Evolutionary conservation across 2,329 filamentous ascomycete species (phyloP).

Genomic region (Cladosporium austrohemisphaericum): DNA sequence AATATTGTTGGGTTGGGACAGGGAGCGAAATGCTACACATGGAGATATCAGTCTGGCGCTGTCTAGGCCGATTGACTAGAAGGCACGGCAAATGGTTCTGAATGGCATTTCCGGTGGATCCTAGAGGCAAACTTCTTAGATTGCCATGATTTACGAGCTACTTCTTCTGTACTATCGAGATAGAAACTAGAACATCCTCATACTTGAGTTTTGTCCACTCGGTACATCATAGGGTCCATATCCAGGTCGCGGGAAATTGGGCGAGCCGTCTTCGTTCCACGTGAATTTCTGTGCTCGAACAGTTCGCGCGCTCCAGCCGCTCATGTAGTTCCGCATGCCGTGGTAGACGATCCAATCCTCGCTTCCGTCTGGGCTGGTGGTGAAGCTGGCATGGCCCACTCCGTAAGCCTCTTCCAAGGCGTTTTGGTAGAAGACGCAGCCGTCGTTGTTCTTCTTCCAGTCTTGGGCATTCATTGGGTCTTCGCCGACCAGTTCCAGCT

Average conservation of each 20-base stretch:
- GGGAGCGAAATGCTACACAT: too few species aligned
- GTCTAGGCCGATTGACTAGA: too few species aligned
- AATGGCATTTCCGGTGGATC: too few species aligned
- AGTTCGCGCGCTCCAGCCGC: constrained; percentile 47
- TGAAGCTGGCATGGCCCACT: constrained; percentile 51
- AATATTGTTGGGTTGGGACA: neutral
- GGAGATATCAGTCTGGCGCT: too few species aligned
- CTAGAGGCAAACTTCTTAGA: too few species aligned
- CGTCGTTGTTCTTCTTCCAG: constrained; percentile 47
- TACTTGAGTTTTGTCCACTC: constrained; percentile 41
- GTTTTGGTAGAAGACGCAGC: constrained; percentile 51
- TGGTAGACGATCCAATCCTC: constrained; percentile 54
- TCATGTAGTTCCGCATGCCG: constrained; percentile 47
- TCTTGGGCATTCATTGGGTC: constrained; percentile 49
- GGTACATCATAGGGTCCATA: constrained; percentile 47
- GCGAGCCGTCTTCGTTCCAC: constrained; percentile 46
- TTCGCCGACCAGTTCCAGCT: constrained; percentile 47
- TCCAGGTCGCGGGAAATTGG: constrained; percentile 46
- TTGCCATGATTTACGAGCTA: neutral
- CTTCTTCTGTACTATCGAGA: neutral
- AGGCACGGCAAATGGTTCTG: too few species aligned
- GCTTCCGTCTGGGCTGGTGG: constrained; percentile 44
- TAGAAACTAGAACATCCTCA: constrained; percentile 31
- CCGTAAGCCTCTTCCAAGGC: constrained; percentile 43
- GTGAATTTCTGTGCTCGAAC: constrained; percentile 48